Conservation (phyloP, 1,284 basidiomycete genomes). For the Ceratobasidium theobromae region DNA sequence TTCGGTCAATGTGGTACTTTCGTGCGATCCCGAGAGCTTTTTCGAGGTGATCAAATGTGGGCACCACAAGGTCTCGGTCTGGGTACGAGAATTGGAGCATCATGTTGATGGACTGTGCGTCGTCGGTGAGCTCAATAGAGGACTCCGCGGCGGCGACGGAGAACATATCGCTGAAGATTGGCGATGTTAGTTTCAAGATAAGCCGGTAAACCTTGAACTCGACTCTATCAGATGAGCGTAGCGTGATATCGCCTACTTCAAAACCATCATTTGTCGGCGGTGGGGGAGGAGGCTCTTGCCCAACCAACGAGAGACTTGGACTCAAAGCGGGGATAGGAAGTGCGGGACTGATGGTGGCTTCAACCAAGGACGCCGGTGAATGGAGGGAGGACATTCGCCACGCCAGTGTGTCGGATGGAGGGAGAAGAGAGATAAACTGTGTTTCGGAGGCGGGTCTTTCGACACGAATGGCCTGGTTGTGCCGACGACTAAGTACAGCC, state of each 20-base stretch:
- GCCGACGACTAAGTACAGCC: conserved; percentile 10
- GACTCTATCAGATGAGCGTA: conserved; percentile 30
- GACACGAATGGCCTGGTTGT: not conserved
- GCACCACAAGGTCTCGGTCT: conserved; percentile 20
- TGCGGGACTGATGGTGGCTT: not conserved
- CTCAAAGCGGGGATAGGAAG: conserved; percentile 1
- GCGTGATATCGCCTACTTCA: conserved; percentile 28
- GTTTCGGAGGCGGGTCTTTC: not conserved
- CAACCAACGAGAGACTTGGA: conserved; percentile 9
- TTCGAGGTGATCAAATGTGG: conserved; percentile 22
- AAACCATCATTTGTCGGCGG: conserved; percentile 23
- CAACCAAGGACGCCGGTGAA: conserved; percentile 12
- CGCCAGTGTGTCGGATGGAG: conserved; percentile 6
- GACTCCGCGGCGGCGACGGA: conserved; percentile 4
- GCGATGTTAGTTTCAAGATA: conserved; percentile 30
- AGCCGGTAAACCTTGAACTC: conserved; percentile 28
- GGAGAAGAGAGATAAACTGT: not conserved
- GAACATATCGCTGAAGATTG: conserved; percentile 33
- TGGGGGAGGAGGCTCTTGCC: conserved; percentile 19
- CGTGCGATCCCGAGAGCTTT: conserved; percentile 22
- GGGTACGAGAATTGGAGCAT: conserved; percentile 28
- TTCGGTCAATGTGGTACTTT: conserved; percentile 29
- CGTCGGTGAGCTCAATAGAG: not conserved
- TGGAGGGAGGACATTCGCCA: conserved; percentile 24
- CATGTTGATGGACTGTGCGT: conserved; percentile 17